These are phyloP conservation scores for Alternaria brassicae DNA, from an alignment of 2,329 filamentous ascomycete species.

Conservation along the genomic window DNA sequence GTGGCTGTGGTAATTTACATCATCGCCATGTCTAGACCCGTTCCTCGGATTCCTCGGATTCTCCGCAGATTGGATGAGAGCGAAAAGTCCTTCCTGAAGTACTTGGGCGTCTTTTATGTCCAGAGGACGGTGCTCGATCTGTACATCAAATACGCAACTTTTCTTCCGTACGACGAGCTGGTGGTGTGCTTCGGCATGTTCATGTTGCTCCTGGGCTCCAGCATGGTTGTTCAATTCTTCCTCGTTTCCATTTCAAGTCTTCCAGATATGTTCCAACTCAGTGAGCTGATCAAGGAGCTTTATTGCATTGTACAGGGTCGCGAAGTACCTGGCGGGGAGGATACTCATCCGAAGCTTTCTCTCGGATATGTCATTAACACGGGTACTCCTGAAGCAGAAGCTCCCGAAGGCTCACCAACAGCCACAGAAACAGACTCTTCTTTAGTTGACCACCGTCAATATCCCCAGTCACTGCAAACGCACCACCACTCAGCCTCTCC, in stretches of 20 bases:
- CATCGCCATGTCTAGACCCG: too few relatives aligned
- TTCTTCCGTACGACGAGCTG: not conserved
- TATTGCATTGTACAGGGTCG: not conserved
- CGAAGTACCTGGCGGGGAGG: not conserved
- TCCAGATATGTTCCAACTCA: not conserved
- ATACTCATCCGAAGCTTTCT: not conserved
- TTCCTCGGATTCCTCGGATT: too few relatives aligned
- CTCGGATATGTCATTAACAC: not conserved
- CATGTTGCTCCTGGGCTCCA: not conserved
- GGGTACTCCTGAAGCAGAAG: not conserved
- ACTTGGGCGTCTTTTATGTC: not conserved
- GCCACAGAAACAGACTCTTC: not conserved
- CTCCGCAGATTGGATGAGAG: too few relatives aligned
- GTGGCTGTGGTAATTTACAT: not conserved
- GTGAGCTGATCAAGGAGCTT: not conserved
- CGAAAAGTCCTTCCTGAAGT: too few relatives aligned
- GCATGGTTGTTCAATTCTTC: constrained; percentile 5
- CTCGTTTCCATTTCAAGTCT: not conserved
- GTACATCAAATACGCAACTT: not conserved
- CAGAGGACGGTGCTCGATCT: not conserved
- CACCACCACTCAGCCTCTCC: not conserved
- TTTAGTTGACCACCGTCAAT: not conserved
- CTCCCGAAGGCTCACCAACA: not conserved
- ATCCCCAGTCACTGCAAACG: not conserved
- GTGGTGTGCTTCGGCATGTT: not conserved